phyloP scores from a whole-genome alignment of 2,329 filamentous ascomycete species.

The Thelonectria olida region DNA sequence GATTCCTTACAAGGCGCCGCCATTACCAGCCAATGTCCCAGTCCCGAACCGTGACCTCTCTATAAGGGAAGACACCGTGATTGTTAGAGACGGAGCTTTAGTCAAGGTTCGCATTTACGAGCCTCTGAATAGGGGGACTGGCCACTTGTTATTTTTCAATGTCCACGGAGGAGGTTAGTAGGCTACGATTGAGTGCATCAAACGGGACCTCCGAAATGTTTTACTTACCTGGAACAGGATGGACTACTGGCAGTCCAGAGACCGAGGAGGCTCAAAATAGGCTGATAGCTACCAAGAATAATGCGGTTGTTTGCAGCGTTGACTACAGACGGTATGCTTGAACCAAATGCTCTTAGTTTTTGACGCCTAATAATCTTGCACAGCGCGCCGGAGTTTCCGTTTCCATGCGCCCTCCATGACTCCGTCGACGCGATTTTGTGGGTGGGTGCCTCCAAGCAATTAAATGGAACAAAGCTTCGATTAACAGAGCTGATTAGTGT shows the following conservation, averaged over 20 bases:
- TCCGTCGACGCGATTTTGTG: constrained; percentile 6
- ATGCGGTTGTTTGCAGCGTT: constrained; percentile 12
- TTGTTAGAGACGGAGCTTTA: background rate
- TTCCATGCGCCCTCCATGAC: constrained; percentile 10
- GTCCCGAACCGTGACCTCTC: background rate
- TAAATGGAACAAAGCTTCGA: no score
- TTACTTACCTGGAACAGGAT: background rate
- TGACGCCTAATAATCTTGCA: no score
- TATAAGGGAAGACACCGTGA: background rate
- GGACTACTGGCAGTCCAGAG: constrained; percentile 13
- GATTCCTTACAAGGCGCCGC: background rate
- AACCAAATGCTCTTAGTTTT: background rate
- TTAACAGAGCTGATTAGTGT: no score
- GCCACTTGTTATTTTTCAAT: constrained; percentile 12
- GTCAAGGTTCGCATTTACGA: constrained; percentile 6
- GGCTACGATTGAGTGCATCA: background rate
- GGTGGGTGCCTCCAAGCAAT: background rate
- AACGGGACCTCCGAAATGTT: no score
- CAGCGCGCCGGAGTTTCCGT: constrained; percentile 17
- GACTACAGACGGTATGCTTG: constrained; percentile 11
- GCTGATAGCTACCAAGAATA: background rate
- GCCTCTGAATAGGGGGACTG: background rate
- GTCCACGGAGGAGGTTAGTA: constrained; percentile 12
- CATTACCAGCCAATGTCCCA: background rate
- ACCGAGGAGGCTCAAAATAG: constrained; percentile 16